Base-by-base conservation (phyloP, 2,329 filamentous ascomycete species). In the Apiospora pterosperma region DNA sequence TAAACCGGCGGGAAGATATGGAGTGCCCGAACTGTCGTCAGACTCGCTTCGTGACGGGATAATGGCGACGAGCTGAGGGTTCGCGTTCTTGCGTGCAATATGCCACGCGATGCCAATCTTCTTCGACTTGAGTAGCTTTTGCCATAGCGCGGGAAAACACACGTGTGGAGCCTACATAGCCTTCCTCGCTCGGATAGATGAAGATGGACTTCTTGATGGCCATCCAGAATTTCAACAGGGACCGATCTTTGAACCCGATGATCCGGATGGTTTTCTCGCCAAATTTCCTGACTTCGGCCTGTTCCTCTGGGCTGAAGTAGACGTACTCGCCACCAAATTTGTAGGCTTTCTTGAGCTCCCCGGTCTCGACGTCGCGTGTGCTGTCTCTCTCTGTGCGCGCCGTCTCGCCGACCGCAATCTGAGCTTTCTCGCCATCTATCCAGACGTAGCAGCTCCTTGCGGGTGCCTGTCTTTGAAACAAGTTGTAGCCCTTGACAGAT, bases 321-420 rank as follows among this genome's bases (percentile, higher is more conserved):
- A 99, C 88, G 59, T 93, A 93, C 69, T 97, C 92, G 42, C 93
- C 94, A 14, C 95, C 96, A 73, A 98, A 98, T 72, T 96, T 97
- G 82, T 96, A 99, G 0, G 95, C 96, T 77, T 96, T 97, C 65
- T 91, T 91, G 23, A 96, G 86, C 72, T 98, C 93, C 3, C 80
- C 80, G 70, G 94, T 94, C 67, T 96, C 90, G 0, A 98, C 88
- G 0, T 88, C 87, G 41, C 89, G 85, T 2, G 90, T 87, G 21
- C 89, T 93, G 70, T 96, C 92, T 66, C 93, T 91, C 4, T 92
- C 90, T 63, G 94, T 84, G 64, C 89, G 87, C 1, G 88, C 89
- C 0, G 92, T 96, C 70, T 90, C 86, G 1, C 91, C 88, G 14
- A 86, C 82, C 1, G 88, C 94, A 64, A 98, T 90, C 73, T 97